Conservation (phyloP, 1,139 yeast species). For the Geotrichum europaeum region DNA sequence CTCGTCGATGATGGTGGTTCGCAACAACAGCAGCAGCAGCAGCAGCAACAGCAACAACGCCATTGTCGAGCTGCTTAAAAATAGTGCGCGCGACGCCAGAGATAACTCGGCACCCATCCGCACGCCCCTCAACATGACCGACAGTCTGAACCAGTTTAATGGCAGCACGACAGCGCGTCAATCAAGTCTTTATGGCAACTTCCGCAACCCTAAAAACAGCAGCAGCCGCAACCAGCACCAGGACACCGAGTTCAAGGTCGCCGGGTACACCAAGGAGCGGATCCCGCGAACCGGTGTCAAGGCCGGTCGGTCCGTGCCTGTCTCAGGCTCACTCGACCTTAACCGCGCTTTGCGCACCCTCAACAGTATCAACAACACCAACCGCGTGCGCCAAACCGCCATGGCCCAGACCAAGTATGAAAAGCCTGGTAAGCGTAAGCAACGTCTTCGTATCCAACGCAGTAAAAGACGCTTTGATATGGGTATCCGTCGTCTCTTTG, state of each 20-base stretch:
- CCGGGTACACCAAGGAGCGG: slow-evolving; percentile 5
- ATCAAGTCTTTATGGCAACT: background rate
- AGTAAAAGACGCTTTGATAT: slow-evolving; percentile 32
- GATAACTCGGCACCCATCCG: background rate
- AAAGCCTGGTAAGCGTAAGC: slow-evolving; percentile 35
- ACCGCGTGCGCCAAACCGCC: slow-evolving; percentile 29
- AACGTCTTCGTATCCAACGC: slow-evolving; percentile 31
- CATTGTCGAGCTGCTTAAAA: background rate
- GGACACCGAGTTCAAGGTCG: slow-evolving; percentile 3
- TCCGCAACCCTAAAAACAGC: background rate
- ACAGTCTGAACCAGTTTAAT: background rate
- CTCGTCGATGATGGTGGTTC: background rate
- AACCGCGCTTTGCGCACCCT: slow-evolving; percentile 28
- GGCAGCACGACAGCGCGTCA: background rate
- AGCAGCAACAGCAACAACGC: background rate
- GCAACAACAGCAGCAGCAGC: slow-evolving; percentile 1
- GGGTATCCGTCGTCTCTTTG: slow-evolving; percentile 34
- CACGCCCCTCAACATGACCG: background rate
- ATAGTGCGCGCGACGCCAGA: background rate
- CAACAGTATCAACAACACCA: slow-evolving; percentile 28
- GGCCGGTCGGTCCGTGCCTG: slow-evolving; percentile 34
- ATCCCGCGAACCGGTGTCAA: slow-evolving; percentile 26
- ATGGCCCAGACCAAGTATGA: slow-evolving; percentile 32
- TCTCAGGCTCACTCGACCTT: slow-evolving; percentile 23
- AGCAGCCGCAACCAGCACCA: background rate